Evolutionary conservation across 1,139 yeast genomes (phyloP), one percentile per base, ranked within the genome.

Genomic region (Pichia kudriavzevii): DNA sequence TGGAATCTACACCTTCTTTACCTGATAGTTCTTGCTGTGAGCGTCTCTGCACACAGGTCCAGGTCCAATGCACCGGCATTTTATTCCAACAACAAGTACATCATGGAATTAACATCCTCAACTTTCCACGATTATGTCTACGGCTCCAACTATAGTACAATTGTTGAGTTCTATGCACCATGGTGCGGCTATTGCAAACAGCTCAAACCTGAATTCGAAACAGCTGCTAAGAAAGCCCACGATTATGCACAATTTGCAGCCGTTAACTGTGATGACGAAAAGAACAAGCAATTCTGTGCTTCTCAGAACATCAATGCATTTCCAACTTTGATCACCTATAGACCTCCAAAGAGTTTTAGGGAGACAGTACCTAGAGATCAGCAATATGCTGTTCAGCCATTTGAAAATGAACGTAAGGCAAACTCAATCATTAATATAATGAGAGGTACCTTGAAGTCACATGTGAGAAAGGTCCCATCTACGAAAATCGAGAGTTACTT

Each of bases 151-250:
- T 82, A 84, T 48, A 80, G 94, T 3, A 63, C 95, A 3, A 63
- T 88, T 6, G 93, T 91, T 14, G 88, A 87, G 59, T 91, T 88
- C 55, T 91, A 91, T 56, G 97, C 97, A 4, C 97, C 97, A 25
- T 91, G 97, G 97, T 91, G 97, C 64, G 87, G 88, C 1, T 75
- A 80, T 53, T 81, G 93, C 50, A 67, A 72, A 44, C 68, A 74
- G 41, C 56, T 81, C 41, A 67, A 69, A 43, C 71, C 73, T 3
- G 65, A 73, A 1, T 80, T 66, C 55, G 64, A 66, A 38, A 79
- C 77, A 50, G 73, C 80, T 15, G 94, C 85, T 10, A 72, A 71
- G 37, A 59, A 61, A 27, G 61, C 82, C 10, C 66, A 67, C 20
- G 80, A 79, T 32, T 59, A 75, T 35, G 77, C 77, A 15, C 76